Evolutionary conservation across 768 basidiomycete species (phyloP).

Genomic region (Panaeolus papilionaceus): DNA sequence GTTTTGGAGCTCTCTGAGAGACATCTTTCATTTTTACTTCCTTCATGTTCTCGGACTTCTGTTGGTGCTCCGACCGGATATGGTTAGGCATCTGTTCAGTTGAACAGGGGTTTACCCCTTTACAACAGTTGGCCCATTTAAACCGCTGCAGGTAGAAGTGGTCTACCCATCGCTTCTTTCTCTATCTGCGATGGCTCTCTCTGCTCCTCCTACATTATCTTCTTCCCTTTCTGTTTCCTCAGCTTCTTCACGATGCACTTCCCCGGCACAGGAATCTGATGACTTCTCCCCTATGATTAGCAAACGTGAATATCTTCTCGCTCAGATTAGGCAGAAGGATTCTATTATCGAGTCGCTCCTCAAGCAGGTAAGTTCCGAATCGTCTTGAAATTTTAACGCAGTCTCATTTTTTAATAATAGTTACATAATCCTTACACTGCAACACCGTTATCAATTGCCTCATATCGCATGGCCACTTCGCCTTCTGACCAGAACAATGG

Average conservation of each 20-base stretch:
- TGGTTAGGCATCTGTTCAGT: constrained; percentile 10
- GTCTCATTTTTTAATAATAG: constrained; percentile 38
- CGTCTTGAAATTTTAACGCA: not conserved
- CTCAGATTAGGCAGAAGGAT: constrained; percentile 89
- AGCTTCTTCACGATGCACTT: constrained; percentile 21
- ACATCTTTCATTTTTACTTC: not conserved
- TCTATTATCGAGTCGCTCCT: constrained; percentile 84
- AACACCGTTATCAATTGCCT: constrained; percentile 79
- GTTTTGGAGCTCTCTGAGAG: constrained; percentile 19
- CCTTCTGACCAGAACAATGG: constrained; percentile 74
- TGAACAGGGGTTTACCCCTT: constrained; percentile 9
- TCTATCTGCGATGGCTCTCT: constrained; percentile 20
- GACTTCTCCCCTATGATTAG: constrained; percentile 49
- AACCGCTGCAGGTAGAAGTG: not conserved
- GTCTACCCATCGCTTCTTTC: constrained; percentile 18
- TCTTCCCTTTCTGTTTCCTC: constrained; percentile 19
- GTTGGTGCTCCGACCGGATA: constrained; percentile 13
- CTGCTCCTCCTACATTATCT: constrained; percentile 29
- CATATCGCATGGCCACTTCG: constrained; percentile 79
- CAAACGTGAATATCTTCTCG: constrained; percentile 86
- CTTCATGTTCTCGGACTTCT: not conserved
- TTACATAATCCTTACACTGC: constrained; percentile 83
- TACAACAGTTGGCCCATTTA: constrained; percentile 12
- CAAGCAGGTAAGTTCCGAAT: constrained; percentile 63
- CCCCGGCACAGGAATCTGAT: constrained; percentile 45